Percentiles rank a stretch among this genome's conserved stretches.
phyloP scores from a whole-genome alignment of 257 asterid species.

The Voacanga thouarsii region DNA sequence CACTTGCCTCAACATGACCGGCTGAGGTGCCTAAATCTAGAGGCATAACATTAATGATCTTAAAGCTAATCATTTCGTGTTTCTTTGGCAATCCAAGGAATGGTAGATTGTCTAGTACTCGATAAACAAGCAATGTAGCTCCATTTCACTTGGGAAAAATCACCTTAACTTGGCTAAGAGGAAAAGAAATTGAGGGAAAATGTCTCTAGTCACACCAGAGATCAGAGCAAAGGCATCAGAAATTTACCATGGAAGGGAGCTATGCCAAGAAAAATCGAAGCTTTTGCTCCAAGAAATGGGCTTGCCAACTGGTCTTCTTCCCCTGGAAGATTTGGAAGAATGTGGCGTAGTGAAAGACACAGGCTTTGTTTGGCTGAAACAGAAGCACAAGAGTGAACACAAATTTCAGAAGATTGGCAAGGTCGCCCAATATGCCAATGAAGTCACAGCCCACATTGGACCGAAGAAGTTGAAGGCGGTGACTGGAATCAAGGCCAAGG shows the following conservation, averaged over 20 bases:
- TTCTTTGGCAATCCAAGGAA: not conserved
- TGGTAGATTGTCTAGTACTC: not conserved
- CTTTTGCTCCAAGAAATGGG: constrained; percentile 45
- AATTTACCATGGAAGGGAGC: constrained; percentile 44
- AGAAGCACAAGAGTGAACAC: constrained; percentile 50
- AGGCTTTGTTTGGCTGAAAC: constrained; percentile 66
- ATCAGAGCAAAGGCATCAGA: constrained; percentile 50
- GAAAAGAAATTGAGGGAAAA: not conserved
- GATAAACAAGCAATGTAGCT: not conserved
- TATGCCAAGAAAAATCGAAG: constrained; percentile 51
- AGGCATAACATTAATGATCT: too few relatives aligned
- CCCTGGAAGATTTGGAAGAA: constrained; percentile 50
- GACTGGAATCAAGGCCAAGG: constrained; percentile 69
- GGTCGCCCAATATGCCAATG: constrained; percentile 45
- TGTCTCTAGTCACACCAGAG: constrained; percentile 57
- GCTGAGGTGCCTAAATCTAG: too few relatives aligned
- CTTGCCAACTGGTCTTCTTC: constrained; percentile 62
- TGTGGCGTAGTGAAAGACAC: constrained; percentile 39
- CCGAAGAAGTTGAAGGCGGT: constrained; percentile 43
- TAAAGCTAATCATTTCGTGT: too few relatives aligned
- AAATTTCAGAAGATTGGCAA: constrained; percentile 49
- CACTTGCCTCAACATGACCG: too few relatives aligned
- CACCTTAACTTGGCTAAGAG: not conserved
- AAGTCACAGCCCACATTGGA: constrained; percentile 58
- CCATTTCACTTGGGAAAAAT: not conserved